These are phyloP conservation scores for Pleurotus ostreatus DNA, from an alignment of 768 basidiomycete genomes.

Conservation along the genomic window DNA sequence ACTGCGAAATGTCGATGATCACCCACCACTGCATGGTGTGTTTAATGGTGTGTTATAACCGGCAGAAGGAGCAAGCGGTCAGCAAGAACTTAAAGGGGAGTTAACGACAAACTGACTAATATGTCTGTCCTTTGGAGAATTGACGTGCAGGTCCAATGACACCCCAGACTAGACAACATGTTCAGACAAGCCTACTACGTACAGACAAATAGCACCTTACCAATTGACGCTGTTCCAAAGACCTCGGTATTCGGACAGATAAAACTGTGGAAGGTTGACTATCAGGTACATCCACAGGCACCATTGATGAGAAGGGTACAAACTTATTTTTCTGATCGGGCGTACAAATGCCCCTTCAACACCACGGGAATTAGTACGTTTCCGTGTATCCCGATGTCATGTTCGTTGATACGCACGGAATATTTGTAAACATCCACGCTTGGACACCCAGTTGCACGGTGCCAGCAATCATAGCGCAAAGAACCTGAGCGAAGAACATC, in stretches of 20 bases:
- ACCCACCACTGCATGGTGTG: neutral
- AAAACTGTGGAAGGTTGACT: constrained; percentile 31
- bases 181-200: neutral
- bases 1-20: neutral
- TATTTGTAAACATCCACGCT: constrained; percentile 72
- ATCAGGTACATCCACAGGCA: neutral
- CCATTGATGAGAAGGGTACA: neutral
- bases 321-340: constrained; percentile 42
- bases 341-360: constrained; percentile 43
- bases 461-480: constrained; percentile 65
- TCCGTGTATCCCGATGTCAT: too few relatives aligned
- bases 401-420: constrained; percentile 22
- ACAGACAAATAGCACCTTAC: neutral
- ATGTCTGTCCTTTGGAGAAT: constrained; percentile 66
- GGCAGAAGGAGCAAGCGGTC: neutral
- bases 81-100: neutral
- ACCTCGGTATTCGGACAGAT: constrained; percentile 68
- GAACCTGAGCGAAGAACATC: constrained; percentile 71
- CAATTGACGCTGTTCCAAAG: constrained; percentile 60
- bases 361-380: too few relatives aligned
- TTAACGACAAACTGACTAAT: constrained; percentile 32
- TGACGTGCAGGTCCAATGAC: constrained; percentile 72
- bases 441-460: constrained; percentile 76
- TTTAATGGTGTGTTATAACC: neutral
- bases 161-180: constrained; percentile 65